Evolutionary conservation across 306 rosid genomes (phyloP).

Genomic region (Amphicarpaea edgeworthii): DNA sequence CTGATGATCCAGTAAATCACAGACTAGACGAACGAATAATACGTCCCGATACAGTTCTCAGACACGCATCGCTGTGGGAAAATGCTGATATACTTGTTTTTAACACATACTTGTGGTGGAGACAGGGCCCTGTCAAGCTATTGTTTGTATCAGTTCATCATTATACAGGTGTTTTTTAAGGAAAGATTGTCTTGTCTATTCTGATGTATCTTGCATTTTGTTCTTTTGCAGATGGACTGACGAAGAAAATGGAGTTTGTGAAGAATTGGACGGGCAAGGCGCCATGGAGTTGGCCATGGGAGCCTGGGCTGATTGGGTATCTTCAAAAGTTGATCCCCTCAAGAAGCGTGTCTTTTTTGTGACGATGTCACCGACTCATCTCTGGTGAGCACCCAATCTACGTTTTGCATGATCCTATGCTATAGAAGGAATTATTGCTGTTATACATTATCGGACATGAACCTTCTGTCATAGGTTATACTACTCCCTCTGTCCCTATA

Average conservation of each 20-base stretch:
- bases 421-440: neutral
- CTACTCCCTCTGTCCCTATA: too few relatives aligned
- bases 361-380: constrained; percentile 98
- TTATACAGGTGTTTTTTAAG: constrained; percentile 4
- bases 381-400: constrained; percentile 64
- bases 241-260: constrained; percentile 73
- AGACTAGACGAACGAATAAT: constrained; percentile 83
- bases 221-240: constrained; percentile 74
- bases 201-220: constrained; percentile 28
- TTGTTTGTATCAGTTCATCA: constrained; percentile 62
- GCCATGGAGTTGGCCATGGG: constrained; percentile 96
- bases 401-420: constrained; percentile 13
- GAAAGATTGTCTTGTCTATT: constrained; percentile 21
- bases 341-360: constrained; percentile 77
- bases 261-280: constrained; percentile 72
- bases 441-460: constrained; percentile 34
- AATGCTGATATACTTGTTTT: constrained; percentile 92
- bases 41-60: constrained; percentile 90
- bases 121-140: constrained; percentile 99
- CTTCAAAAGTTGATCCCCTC: constrained; percentile 72
- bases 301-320: constrained; percentile 96
- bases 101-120: constrained; percentile 98
- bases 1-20: constrained; percentile 98
- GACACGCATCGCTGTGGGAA: constrained; percentile 82
- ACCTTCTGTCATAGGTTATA: constrained; percentile 15